A percentile compares a stretch with the other conserved stretches of the same genome.
phyloP scores from a whole-genome alignment of 2,329 filamentous ascomycete species.

The Penicillium decumbens region DNA sequence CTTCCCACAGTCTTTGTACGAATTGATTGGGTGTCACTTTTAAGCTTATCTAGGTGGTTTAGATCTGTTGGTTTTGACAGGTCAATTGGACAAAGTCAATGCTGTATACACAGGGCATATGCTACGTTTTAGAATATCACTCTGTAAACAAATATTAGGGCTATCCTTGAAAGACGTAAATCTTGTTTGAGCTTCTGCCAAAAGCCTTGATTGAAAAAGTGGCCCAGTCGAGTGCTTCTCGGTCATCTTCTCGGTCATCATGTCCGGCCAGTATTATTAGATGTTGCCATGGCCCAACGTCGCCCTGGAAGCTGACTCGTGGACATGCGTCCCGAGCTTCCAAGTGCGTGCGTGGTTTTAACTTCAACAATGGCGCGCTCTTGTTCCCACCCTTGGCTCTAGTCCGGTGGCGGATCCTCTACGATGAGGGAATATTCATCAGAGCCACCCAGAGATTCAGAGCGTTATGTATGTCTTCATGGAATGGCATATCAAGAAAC shows the following conservation, averaged over 20 bases:
- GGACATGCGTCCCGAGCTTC: constrained; percentile 15
- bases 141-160: not conserved
- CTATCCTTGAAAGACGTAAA: not conserved
- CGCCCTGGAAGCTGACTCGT: constrained; percentile 13
- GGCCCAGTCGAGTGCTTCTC: not conserved
- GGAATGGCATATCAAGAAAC: not conserved
- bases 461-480: not conserved
- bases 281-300: constrained; percentile 1
- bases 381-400: constrained; percentile 2
- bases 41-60: not conserved
- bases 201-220: not conserved
- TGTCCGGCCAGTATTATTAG: constrained; percentile 7
- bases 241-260: constrained; percentile 5
- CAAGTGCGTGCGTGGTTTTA: too few species aligned
- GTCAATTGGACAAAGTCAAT: too few species aligned
- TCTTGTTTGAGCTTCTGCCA: not conserved
- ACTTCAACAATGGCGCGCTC: not conserved
- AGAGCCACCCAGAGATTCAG: not conserved
- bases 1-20: not conserved
- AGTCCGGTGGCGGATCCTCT: not conserved
- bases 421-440: not conserved
- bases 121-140: too few species aligned
- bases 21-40: not conserved
- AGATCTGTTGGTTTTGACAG: too few species aligned
- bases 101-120: too few species aligned